A percentile compares a stretch with the other conserved stretches of the same genome.
These are phyloP conservation scores for Sabuloglossum arenarium DNA, from an alignment of 495 filamentous ascomycete genomes.

Conservation along the genomic window DNA sequence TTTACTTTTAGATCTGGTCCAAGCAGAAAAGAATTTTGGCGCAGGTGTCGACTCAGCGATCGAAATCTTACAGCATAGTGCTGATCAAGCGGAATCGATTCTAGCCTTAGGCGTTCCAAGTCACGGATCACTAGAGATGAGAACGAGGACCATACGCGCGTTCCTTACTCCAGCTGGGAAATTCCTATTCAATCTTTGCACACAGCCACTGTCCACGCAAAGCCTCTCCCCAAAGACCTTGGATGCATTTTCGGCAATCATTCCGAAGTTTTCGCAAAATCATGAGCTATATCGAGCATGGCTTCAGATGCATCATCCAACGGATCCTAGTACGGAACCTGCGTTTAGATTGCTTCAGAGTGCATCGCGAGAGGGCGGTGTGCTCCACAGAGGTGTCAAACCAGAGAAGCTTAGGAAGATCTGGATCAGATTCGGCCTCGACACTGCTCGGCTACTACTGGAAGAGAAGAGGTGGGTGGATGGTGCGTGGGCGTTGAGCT, in stretches of 20 bases:
- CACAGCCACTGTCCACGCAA: neutral
- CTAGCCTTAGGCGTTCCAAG: neutral
- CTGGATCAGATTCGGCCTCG: conserved; percentile 2
- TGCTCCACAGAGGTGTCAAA: neutral
- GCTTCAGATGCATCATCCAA: conserved; percentile 1
- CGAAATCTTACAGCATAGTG: neutral
- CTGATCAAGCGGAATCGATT: neutral
- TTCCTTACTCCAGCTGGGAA: neutral
- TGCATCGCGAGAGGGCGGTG: neutral
- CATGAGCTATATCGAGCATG: neutral
- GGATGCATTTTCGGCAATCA: neutral
- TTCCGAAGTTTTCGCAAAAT: neutral
- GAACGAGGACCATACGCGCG: neutral
- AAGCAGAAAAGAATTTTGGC: neutral
- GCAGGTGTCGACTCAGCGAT: neutral
- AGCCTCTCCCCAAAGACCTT: neutral
- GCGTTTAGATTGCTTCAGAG: neutral
- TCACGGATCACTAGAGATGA: neutral
- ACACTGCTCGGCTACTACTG: neutral
- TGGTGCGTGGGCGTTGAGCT: neutral
- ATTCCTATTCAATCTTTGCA: neutral
- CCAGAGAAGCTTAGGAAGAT: neutral
- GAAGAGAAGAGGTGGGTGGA: conserved; percentile 1
- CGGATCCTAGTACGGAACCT: neutral
- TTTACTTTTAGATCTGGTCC: neutral